Base-by-base conservation (phyloP, 2,329 filamentous ascomycete genomes). In the Macrophomina phaseolina region DNA sequence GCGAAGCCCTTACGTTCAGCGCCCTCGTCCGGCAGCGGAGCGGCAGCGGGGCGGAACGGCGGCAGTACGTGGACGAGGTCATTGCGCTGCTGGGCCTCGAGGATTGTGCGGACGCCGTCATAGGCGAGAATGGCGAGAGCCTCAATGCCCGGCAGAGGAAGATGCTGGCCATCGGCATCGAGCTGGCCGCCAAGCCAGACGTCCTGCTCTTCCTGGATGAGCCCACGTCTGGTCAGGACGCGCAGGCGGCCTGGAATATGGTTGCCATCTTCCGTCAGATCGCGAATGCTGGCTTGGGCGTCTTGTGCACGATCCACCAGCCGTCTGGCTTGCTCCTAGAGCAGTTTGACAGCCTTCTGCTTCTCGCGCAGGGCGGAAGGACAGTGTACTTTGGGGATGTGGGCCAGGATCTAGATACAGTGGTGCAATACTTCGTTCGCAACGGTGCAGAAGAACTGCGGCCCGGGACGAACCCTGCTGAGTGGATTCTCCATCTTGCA, bases 261-360 rank as follows among this genome's bases (percentile, higher is more conserved):
- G 86, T 91, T 14, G 85, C 87, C n/a, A 90, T 91, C 80, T 80
- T 92, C 14, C 86, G 87, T 73, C 91, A 91, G 79, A 85, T 92
- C 4, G 87, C 90, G 48, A 81, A 84, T 14, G 89, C 89, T 1
- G 92, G 92, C 1, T 92, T 95, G 76, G 92, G 92, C 8, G 91
- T 96, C 69, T 85, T 95, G 1, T 93, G 91, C 79, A 95, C 92
- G 1, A 95, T 96, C 68, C 92, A 96, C 75, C 92, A 96, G 75
- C 92, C 92, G 1, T 93, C 91, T 65, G 90, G 91, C n/a, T 87
- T 90, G 0, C 82, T 95, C 0, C 94, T 96, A 70, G 90, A 93
- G 74, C 89, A 92, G 76, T 96, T 95, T 70, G 92, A 95, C 75
- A 86, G 91, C 7, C 83, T 96, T 2, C 82, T 95, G 2, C 82